Percentiles rank a stretch among this genome's conserved stretches.
Conservation (phyloP, 768 basidiomycete genomes). For the Kwoniella europaea region DNA sequence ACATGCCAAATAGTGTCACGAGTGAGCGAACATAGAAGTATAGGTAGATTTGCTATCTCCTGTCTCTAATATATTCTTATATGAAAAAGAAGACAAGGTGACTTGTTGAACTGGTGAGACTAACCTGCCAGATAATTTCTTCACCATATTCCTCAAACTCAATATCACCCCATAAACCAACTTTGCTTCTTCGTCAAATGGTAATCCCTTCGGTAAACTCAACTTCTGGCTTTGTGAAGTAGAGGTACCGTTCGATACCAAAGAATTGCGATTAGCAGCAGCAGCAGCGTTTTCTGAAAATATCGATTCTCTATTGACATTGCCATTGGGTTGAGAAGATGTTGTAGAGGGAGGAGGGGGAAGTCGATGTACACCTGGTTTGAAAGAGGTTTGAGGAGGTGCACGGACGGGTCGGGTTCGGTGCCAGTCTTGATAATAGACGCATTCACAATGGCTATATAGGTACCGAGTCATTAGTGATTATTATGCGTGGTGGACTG, state of each 20-base stretch:
- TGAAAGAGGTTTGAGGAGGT: slow-evolving; percentile 70
- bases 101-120: slow-evolving; percentile 32
- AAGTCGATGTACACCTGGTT: slow-evolving; percentile 78
- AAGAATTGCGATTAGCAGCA: slow-evolving; percentile 12
- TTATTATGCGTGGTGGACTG: background rate
- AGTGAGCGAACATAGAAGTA: background rate
- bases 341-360: slow-evolving; percentile 60
- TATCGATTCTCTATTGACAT: slow-evolving; percentile 38
- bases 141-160: slow-evolving; percentile 90
- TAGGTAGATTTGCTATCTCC: no score
- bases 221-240: slow-evolving; percentile 1
- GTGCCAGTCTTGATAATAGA: slow-evolving; percentile 97
- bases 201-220: slow-evolving; percentile 63
- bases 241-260: slow-evolving; percentile 8
- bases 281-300: slow-evolving; percentile 37
- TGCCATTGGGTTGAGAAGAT: slow-evolving; percentile 13
- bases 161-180: slow-evolving; percentile 95
- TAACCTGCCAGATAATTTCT: slow-evolving; percentile 86
- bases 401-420: slow-evolving; percentile 74
- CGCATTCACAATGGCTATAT: slow-evolving; percentile 80
- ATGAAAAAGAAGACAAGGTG: no score
- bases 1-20: slow-evolving; percentile 7
- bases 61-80: no score
- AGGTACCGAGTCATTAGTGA: background rate
- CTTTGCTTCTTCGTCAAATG: slow-evolving; percentile 97